phyloP scores from a whole-genome alignment of 352 stramenopile genomes.

The Pythium phragmitis region DNA sequence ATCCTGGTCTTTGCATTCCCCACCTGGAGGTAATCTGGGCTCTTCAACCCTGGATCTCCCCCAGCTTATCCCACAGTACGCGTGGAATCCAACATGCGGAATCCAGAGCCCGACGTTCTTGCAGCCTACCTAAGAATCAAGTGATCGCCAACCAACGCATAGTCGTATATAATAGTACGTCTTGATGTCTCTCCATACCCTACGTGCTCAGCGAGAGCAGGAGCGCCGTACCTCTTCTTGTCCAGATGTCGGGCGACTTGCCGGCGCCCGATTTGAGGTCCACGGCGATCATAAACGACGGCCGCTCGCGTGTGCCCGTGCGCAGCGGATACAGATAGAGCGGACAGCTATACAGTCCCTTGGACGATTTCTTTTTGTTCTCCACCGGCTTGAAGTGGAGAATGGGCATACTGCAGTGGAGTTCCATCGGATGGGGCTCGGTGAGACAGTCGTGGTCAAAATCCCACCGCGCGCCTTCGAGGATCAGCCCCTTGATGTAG shows the following conservation, averaged over 20 bases:
- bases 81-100: too few relatives aligned
- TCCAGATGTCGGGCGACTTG: constrained; percentile 92
- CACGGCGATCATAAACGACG: constrained; percentile 94
- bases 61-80: too few relatives aligned
- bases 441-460: constrained; percentile 88
- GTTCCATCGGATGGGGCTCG: constrained; percentile 92
- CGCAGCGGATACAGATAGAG: constrained; percentile 97
- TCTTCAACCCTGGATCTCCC: too few relatives aligned
- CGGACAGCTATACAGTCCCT: constrained; percentile 93
- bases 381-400: constrained; percentile 96
- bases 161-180: background rate
- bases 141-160: background rate
- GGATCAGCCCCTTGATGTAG: constrained; percentile 91
- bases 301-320: constrained; percentile 92
- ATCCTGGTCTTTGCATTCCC: too few relatives aligned
- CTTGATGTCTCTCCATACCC: background rate
- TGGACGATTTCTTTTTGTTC: constrained; percentile 92
- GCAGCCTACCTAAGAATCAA: too few relatives aligned
- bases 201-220: constrained; percentile 89
- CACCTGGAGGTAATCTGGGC: too few relatives aligned
- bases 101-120: too few relatives aligned
- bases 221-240: constrained; percentile 90
- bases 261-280: constrained; percentile 89
- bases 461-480: constrained; percentile 93
- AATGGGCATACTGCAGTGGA: constrained; percentile 90